Evolutionary conservation across 805 yeast species (phyloP), one percentile per base, ranked within the genome.

Genomic region (Ascoidea tarda): DNA sequence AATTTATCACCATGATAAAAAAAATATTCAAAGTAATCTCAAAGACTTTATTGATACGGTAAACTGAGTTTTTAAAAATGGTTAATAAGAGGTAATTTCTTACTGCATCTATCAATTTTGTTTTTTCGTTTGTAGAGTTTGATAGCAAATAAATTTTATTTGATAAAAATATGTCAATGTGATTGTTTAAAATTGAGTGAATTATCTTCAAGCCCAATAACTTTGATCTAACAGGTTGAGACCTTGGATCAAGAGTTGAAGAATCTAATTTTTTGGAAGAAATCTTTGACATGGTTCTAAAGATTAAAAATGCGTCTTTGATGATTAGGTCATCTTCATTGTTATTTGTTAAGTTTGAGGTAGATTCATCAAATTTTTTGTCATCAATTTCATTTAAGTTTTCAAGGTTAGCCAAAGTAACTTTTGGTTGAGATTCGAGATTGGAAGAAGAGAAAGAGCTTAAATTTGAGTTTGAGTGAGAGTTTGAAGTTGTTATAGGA

Each of bases 231-330:
- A 93, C 88, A 1, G 91, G 84, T 62, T 91, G 96, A 2, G 96
- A 84, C 65, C 91, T 78, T 88, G 84, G 82, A 65, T 86, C 95
- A 56, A 88, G 68, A 42, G 81, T 77, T 45, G 82, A 85, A 46
- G 81, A 75, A 55, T 90, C 97, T 54, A 91, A 69, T 32, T 82
- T 76, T 66, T 93, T 93, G 49, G 87, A 85, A 2, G 97, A 86
- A 16, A 93, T 76, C 63, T 88, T 89, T 65, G 96, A 87, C 93
- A 93, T 85, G 1, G 97, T 91, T 63, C 99, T 78, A 67, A 93
- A 89, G 3, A 93, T 78, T 54, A 93, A 72, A 62, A 90, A 91
- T 0, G 98, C 97, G 65, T 93, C 99, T 60, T 88, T 90, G 16
- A 87, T 81, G 1, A 75, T 78, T 42, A 82, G 66, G 49, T 67